Evolutionary conservation across 2,329 filamentous ascomycete species (phyloP).

Genomic region (Pezicula radicicola): DNA sequence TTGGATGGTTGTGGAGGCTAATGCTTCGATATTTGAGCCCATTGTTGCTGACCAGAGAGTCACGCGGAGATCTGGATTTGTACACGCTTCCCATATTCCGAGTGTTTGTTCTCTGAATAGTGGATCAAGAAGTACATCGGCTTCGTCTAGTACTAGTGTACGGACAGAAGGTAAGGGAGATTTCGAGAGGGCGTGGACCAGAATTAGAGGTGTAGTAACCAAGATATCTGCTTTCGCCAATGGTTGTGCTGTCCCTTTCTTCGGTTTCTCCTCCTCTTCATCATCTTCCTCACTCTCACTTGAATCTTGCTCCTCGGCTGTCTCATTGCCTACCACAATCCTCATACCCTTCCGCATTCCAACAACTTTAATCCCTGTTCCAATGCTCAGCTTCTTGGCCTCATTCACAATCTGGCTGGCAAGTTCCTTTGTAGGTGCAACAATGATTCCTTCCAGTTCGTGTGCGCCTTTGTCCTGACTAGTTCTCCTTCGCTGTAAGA

Average conservation of each 20-base stretch:
- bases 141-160: slow-evolving; percentile 84
- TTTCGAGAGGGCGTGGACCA: slow-evolving; percentile 70
- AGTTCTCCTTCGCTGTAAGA: slow-evolving; percentile 53
- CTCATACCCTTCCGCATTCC: slow-evolving; percentile 85
- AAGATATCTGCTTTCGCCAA: slow-evolving; percentile 74
- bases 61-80: slow-evolving; percentile 63
- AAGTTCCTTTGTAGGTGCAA: slow-evolving; percentile 77
- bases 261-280: slow-evolving; percentile 18
- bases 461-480: slow-evolving; percentile 39
- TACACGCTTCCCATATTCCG: slow-evolving; percentile 78
- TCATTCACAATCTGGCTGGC: slow-evolving; percentile 81
- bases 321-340: slow-evolving; percentile 47
- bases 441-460: slow-evolving; percentile 62
- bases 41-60: slow-evolving; percentile 97
- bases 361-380: slow-evolving; percentile 75
- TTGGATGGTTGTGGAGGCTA: slow-evolving; percentile 67
- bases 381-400: slow-evolving; percentile 73
- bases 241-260: slow-evolving; percentile 37
- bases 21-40: slow-evolving; percentile 84
- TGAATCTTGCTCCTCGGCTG: slow-evolving; percentile 22
- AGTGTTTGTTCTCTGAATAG: slow-evolving; percentile 89
- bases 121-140: slow-evolving; percentile 88
- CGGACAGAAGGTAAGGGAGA: slow-evolving; percentile 63
- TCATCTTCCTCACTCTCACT: slow-evolving; percentile 32
- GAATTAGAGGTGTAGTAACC: slow-evolving; percentile 74